phyloP scores from a whole-genome alignment of 108 stramenopile species.

The Chaetoceros tenuissimus region DNA sequence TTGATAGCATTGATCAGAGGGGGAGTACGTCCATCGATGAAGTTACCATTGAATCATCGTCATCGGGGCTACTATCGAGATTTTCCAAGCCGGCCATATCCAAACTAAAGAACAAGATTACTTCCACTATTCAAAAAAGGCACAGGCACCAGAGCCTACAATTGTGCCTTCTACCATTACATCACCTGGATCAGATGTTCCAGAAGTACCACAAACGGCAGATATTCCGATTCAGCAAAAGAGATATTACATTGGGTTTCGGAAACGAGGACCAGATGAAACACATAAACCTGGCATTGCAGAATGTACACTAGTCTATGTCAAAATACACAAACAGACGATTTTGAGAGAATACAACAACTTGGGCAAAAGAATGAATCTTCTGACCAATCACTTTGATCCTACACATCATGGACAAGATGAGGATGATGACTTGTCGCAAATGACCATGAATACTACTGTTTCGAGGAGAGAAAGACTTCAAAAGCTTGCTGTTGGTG shows the following conservation, averaged over 20 bases:
- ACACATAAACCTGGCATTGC: slow-evolving; percentile 54
- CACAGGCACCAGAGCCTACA: slow-evolving; percentile 1
- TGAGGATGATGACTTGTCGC: not conserved
- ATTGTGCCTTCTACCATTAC: too few species aligned
- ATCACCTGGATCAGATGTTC: too few species aligned
- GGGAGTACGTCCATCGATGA: too few species aligned
- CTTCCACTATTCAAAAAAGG: too few species aligned
- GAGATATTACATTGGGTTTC: slow-evolving; percentile 43
- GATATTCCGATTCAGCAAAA: not conserved
- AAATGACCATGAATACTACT: not conserved
- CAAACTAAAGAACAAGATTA: too few species aligned
- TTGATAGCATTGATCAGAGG: too few species aligned
- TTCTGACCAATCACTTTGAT: not conserved
- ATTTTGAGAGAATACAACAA: slow-evolving; percentile 4
- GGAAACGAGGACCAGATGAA: slow-evolving; percentile 39
- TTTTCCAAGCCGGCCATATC: too few species aligned
- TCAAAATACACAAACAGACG: slow-evolving; percentile 41
- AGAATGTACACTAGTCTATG: slow-evolving; percentile 49
- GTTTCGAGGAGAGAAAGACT: too few species aligned
- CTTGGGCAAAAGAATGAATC: not conserved
- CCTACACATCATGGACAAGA: not conserved
- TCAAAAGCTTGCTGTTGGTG: not conserved
- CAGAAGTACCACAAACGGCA: too few species aligned
- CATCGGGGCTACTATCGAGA: too few species aligned
- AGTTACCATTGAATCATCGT: too few species aligned